Conservation (phyloP, 495 filamentous ascomycete species). For the Clohesyomyces aquaticus region DNA sequence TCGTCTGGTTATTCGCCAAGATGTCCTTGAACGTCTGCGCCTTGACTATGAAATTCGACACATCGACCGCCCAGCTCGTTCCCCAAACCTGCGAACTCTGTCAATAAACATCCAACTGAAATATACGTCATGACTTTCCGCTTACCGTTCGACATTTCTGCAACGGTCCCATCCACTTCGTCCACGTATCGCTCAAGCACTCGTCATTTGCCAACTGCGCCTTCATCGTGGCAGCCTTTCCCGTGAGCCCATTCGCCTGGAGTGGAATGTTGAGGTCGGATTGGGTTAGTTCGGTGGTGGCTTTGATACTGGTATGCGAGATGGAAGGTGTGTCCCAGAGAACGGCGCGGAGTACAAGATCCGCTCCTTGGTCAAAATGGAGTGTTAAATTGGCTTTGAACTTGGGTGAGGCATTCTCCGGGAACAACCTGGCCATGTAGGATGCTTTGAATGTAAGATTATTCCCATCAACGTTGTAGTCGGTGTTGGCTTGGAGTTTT, state of each 20-base stretch:
- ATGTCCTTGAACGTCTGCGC: constrained; percentile 51
- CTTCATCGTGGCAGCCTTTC: constrained; percentile 56
- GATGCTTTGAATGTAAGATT: constrained; percentile 55
- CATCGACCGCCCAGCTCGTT: constrained; percentile 9
- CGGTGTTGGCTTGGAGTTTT: too few relatives aligned
- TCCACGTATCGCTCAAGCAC: constrained; percentile 62
- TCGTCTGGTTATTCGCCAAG: constrained; percentile 50
- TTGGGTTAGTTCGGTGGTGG: constrained; percentile 44
- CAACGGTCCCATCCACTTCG: constrained; percentile 57
- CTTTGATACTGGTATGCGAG: constrained; percentile 47
- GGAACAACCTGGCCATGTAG: constrained; percentile 54
- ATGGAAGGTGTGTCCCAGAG: constrained; percentile 57
- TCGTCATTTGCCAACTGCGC: constrained; percentile 52
- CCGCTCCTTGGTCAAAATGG: constrained; percentile 54
- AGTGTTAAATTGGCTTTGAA: constrained; percentile 56
- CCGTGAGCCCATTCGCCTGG: constrained; percentile 55
- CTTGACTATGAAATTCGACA: constrained; percentile 50
- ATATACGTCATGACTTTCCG: too few relatives aligned
- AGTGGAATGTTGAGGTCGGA: constrained; percentile 55
- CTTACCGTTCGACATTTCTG: constrained; percentile 55
- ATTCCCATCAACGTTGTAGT: constrained; percentile 53
- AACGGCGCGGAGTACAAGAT: constrained; percentile 51
- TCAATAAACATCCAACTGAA: background rate
- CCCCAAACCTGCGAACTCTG: background rate
- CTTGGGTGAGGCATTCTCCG: constrained; percentile 48